phyloP scores from a whole-genome alignment of 179 eudicot species.

The Vitellaria paradoxa region DNA sequence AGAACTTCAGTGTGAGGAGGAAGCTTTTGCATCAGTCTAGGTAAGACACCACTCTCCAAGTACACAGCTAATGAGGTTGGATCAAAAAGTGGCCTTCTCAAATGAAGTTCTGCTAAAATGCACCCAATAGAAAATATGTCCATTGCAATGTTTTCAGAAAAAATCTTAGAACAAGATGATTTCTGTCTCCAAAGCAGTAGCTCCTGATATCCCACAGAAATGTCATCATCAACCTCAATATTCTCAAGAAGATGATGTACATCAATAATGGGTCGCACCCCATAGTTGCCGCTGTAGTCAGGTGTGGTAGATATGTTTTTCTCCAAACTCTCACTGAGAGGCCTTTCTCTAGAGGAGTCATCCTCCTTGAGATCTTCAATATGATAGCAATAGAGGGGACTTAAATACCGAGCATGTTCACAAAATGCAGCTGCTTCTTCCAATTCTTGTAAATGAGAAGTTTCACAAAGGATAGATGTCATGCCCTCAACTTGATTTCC shows the following conservation, averaged over 20 bases:
- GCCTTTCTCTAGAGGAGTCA: slow-evolving; percentile 25
- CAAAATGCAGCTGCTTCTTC: slow-evolving; percentile 73
- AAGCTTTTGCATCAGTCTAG: slow-evolving; percentile 54
- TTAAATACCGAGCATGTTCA: slow-evolving; percentile 71
- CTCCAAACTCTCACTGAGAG: slow-evolving; percentile 21
- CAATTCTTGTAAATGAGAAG: slow-evolving; percentile 44
- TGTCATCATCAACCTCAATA: slow-evolving; percentile 64
- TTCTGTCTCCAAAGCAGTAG: slow-evolving; percentile 68
- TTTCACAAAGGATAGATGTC: slow-evolving; percentile 30
- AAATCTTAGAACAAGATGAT: slow-evolving; percentile 29
- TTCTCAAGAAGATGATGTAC: slow-evolving; percentile 55
- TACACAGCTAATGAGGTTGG: slow-evolving; percentile 50
- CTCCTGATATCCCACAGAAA: slow-evolving; percentile 64
- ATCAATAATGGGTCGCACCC: slow-evolving; percentile 31
- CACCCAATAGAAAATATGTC: slow-evolving; percentile 92
- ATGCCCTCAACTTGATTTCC: slow-evolving; percentile 21
- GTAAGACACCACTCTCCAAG: slow-evolving; percentile 51
- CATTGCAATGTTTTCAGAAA: slow-evolving; percentile 44
- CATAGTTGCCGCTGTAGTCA: slow-evolving; percentile 21
- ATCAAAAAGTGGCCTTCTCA: slow-evolving; percentile 82
- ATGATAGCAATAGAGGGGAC: slow-evolving; percentile 53
- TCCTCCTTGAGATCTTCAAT: slow-evolving; percentile 23
- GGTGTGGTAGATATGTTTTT: slow-evolving; percentile 18
- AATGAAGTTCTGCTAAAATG: slow-evolving; percentile 82
- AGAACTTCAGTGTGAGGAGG: slow-evolving; percentile 58